Evolutionary conservation across 306 rosid genomes (phyloP).

Genomic region (Elaeagnus macrophylla): DNA sequence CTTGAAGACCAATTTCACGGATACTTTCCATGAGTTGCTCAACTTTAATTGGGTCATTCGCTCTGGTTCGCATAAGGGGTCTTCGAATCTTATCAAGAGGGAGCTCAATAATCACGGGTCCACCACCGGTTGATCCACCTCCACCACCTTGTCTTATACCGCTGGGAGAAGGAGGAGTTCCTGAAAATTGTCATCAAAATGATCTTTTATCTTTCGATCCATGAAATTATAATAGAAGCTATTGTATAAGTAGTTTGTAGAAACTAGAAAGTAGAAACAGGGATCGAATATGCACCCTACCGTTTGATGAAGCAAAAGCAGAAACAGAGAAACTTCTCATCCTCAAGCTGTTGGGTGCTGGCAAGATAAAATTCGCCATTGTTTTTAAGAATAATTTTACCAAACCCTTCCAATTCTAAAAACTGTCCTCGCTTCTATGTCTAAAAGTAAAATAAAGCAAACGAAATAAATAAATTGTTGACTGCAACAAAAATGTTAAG

Average conservation of each 20-base stretch:
- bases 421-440: too few relatives aligned
- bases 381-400: not conserved
- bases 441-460: too few relatives aligned
- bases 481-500: too few relatives aligned
- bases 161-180: conserved; percentile 39
- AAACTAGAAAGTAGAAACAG: not conserved
- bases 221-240: not conserved
- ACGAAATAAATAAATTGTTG: too few relatives aligned
- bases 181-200: conserved; percentile 22
- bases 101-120: conserved; percentile 85
- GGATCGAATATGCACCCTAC: conserved; percentile 16
- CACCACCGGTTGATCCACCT: conserved; percentile 49
- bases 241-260: not conserved
- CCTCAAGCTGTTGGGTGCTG: conserved; percentile 47
- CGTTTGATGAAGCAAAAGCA: conserved; percentile 75
- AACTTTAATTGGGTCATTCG: conserved; percentile 68
- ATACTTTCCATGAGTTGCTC: conserved; percentile 82
- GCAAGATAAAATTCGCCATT: conserved; percentile 68
- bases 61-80: conserved; percentile 82
- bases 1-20: conserved; percentile 78
- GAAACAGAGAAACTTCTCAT: conserved; percentile 51
- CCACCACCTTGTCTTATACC: conserved; percentile 36
- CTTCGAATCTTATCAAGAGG: conserved; percentile 85
- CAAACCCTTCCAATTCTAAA: too few relatives aligned
- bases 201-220: not conserved